A percentile compares a stretch with the other conserved stretches of the same genome.
phyloP scores from a whole-genome alignment of 2,329 filamentous ascomycete genomes.

The Leptoxyphium fumago region DNA sequence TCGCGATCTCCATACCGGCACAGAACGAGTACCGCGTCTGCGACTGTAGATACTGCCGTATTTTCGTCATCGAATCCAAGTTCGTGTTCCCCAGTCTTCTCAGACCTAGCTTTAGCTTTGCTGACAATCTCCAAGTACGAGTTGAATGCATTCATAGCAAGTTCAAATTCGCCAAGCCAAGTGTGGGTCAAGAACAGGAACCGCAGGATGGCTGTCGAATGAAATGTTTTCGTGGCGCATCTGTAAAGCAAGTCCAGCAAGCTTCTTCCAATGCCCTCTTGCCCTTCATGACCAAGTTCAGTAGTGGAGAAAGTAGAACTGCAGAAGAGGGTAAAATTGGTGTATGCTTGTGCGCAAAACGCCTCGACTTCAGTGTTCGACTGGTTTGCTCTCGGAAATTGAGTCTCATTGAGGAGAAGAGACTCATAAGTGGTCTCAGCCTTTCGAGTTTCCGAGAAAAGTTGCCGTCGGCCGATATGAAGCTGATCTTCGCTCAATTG shows the following conservation, averaged over 20 bases:
- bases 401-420: conserved; percentile 60
- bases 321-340: conserved; percentile 73
- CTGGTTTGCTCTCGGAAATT: conserved; percentile 73
- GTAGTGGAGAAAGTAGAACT: conserved; percentile 66
- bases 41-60: conserved; percentile 60
- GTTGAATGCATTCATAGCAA: conserved; percentile 81
- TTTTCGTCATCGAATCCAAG: conserved; percentile 64
- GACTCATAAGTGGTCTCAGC: conserved; percentile 69
- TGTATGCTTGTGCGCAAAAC: conserved; percentile 65
- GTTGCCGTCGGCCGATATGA: conserved; percentile 23
- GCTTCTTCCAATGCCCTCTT: conserved; percentile 56
- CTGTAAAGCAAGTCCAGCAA: conserved; percentile 78
- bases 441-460: conserved; percentile 62
- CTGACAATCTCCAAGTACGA: conserved; percentile 82
- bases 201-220: conserved; percentile 78
- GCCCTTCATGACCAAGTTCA: conserved; percentile 69
- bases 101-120: conserved; percentile 67
- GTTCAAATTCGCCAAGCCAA: conserved; percentile 76
- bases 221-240: conserved; percentile 83
- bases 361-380: conserved; percentile 64
- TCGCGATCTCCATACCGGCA: conserved; percentile 65
- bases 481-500: conserved; percentile 14
- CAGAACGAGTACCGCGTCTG: conserved; percentile 64
- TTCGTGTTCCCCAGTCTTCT: conserved; percentile 57
- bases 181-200: conserved; percentile 80